Evolutionary conservation across 345 rosid genomes (phyloP).

Genomic region (Lepidium didymum): DNA sequence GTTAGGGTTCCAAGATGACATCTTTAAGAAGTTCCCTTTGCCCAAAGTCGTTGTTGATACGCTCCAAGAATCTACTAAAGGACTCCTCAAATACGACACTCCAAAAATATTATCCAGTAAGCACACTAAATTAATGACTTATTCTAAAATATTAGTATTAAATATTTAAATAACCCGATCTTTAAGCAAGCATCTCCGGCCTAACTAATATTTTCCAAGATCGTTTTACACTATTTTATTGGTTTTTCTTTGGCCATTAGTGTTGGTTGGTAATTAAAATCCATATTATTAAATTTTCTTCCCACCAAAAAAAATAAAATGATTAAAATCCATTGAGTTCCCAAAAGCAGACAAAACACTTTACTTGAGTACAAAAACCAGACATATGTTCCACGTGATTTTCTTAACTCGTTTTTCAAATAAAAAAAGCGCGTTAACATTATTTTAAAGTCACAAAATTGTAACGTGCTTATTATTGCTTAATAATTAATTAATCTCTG

Average conservation of each 20-base stretch:
- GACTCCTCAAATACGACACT: slow-evolving; percentile 71
- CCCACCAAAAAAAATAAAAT: background rate
- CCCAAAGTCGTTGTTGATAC: slow-evolving; percentile 45
- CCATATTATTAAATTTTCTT: background rate
- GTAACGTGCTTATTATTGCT: background rate
- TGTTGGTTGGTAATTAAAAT: background rate
- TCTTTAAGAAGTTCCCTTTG: slow-evolving; percentile 58
- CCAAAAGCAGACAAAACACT: background rate
- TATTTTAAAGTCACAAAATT: background rate
- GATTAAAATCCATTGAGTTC: background rate
- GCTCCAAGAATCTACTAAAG: slow-evolving; percentile 59
- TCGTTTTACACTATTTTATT: background rate
- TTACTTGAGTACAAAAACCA: background rate
- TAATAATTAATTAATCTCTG: background rate
- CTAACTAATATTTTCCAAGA: background rate
- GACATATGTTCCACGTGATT: slow-evolving; percentile 21
- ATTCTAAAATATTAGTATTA: background rate
- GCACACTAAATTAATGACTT: slow-evolving; percentile 14
- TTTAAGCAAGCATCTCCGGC: background rate
- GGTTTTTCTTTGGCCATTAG: background rate
- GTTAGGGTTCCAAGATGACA: slow-evolving; percentile 65
- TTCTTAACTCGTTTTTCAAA: background rate
- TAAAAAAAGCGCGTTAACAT: slow-evolving; percentile 12
- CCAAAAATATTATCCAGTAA: slow-evolving; percentile 84
- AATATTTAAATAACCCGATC: background rate